A percentile compares a stretch with the other conserved stretches of the same genome.
These are phyloP conservation scores for Penstemon davidsonii DNA, from an alignment of 257 asterid species.

Conservation along the genomic window DNA sequence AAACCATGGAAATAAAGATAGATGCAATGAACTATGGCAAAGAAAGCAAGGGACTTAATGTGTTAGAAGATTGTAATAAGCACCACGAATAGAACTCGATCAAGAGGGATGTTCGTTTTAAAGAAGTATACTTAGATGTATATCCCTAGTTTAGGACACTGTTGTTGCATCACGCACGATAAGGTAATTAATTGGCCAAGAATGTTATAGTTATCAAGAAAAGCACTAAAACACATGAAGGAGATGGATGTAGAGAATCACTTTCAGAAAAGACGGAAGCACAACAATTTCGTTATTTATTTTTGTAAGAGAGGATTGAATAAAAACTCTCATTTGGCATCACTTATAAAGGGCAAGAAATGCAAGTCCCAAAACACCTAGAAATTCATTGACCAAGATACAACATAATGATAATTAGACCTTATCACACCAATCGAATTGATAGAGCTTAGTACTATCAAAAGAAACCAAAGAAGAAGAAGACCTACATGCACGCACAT, in stretches of 20 bases:
- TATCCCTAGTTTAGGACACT: background rate
- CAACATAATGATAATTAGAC: too few relatives aligned
- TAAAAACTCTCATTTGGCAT: background rate
- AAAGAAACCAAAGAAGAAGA: too few relatives aligned
- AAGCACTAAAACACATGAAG: background rate
- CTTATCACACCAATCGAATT: too few relatives aligned
- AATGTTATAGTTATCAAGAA: background rate
- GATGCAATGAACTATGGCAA: background rate
- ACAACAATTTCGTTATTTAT: background rate
- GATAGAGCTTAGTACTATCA: too few relatives aligned
- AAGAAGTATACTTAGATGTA: background rate
- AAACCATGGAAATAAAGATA: too few relatives aligned
- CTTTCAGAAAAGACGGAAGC: background rate
- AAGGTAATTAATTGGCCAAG: background rate
- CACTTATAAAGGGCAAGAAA: background rate
- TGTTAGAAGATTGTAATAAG: background rate
- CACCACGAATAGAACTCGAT: constrained; percentile 4
- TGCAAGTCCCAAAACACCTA: constrained; percentile 12
- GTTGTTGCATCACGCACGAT: background rate
- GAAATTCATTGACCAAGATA: too few relatives aligned
- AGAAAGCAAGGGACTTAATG: constrained; percentile 4
- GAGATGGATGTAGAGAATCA: background rate
- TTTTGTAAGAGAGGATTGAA: constrained; percentile 1
- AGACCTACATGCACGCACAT: too few relatives aligned
- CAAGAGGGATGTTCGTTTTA: background rate